phyloP scores from a whole-genome alignment of 2,329 filamentous ascomycete genomes.

The Cladosporium sp. region DNA sequence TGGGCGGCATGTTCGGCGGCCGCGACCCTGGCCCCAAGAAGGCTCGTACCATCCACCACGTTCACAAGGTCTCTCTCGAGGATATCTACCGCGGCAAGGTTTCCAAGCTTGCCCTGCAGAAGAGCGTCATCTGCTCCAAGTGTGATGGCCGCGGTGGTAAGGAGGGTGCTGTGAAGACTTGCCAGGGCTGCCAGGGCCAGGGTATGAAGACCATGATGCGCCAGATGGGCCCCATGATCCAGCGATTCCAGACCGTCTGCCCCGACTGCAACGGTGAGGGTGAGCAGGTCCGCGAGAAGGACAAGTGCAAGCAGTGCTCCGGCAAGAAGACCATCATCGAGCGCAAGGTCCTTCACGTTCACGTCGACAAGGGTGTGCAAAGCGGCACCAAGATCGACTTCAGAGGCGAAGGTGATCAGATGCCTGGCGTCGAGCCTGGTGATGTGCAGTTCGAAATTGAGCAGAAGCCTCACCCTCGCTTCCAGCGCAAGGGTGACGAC shows the following conservation, averaged over 20 bases:
- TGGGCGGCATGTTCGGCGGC: conserved; percentile 68
- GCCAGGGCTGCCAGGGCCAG: conserved; percentile 83
- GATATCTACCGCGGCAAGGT: conserved; percentile 98
- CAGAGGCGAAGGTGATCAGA: conserved; percentile 92
- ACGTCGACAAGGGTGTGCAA: conserved; percentile 91
- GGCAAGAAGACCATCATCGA: conserved; percentile 99
- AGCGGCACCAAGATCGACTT: conserved; percentile 97
- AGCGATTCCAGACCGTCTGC: conserved; percentile 99
- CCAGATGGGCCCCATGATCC: conserved; percentile 99
- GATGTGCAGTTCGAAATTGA: conserved; percentile 99
- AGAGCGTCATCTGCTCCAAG: conserved; percentile 93
- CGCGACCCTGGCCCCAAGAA: conserved; percentile 80
- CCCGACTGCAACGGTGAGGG: conserved; percentile 97
- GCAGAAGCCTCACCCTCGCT: conserved; percentile 95
- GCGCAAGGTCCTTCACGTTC: conserved; percentile 96
- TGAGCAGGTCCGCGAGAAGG: conserved; percentile 94
- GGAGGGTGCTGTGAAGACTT: conserved; percentile 95
- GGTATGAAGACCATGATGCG: conserved; percentile 99
- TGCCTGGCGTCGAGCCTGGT: conserved; percentile 86
- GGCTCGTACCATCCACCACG: conserved; percentile 95
- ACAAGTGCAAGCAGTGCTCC: conserved; percentile 92
- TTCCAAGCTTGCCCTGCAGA: conserved; percentile 94
- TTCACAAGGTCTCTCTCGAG: conserved; percentile 96
- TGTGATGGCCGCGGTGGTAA: conserved; percentile 95
- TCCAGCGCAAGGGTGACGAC: conserved; percentile 95